phyloP scores from a whole-genome alignment of 2,329 filamentous ascomycete genomes.

The Penicillium sp. region DNA sequence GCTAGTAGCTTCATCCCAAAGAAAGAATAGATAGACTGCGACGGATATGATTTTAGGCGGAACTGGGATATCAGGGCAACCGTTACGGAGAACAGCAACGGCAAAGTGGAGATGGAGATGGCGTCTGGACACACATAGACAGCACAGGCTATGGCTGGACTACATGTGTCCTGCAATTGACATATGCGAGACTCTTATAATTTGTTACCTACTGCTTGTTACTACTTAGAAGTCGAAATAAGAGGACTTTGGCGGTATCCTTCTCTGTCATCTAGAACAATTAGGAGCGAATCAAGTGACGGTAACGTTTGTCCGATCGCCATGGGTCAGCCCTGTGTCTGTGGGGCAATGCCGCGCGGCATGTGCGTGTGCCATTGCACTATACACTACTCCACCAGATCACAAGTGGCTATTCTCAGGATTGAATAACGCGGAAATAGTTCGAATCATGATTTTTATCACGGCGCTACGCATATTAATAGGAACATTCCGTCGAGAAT shows the following conservation, averaged over 20 bases:
- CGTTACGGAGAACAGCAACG: background rate
- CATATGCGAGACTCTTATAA: no score
- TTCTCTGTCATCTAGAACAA: background rate
- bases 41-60: background rate
- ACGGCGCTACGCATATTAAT: background rate
- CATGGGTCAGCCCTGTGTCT: constrained; percentile 6
- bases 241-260: background rate
- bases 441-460: background rate
- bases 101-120: background rate
- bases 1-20: no score
- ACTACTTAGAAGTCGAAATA: background rate
- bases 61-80: background rate
- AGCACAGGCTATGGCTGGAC: background rate
- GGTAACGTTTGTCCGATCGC: background rate
- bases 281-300: background rate
- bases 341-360: constrained; percentile 22
- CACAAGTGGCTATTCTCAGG: constrained; percentile 1
- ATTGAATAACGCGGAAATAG: constrained; percentile 8
- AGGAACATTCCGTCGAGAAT: background rate
- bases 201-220: background rate
- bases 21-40: background rate
- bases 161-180: no score
- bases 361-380: constrained; percentile 15
- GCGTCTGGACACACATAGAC: background rate
- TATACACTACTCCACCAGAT: constrained; percentile 1